phyloP scores from a whole-genome alignment of 257 asterid genomes.

The Gentiana dahurica region DNA sequence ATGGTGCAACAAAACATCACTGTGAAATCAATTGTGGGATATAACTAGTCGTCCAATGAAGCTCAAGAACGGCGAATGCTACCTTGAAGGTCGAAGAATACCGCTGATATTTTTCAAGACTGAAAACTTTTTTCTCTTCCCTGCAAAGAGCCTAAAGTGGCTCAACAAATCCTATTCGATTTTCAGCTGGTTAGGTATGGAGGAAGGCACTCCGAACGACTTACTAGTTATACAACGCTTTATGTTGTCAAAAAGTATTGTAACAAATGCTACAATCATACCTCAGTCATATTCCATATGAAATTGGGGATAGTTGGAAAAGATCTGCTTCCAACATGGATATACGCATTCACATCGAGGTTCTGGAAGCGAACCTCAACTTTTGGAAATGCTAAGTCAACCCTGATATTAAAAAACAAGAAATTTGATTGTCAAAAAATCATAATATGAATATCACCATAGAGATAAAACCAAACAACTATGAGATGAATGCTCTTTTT shows the following conservation, averaged over 20 bases:
- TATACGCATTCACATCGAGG: conserved; percentile 61
- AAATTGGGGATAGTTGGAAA: conserved; percentile 90
- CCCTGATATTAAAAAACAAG: conserved; percentile 31
- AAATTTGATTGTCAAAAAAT: neutral
- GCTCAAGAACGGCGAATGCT: conserved; percentile 2
- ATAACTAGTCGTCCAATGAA: conserved; percentile 8
- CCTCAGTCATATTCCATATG: conserved; percentile 80
- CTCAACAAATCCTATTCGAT: conserved; percentile 55
- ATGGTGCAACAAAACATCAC: conserved; percentile 11
- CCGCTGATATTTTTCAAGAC: conserved; percentile 74
- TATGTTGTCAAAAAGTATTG: too few species aligned
- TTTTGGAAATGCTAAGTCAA: conserved; percentile 80
- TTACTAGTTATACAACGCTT: too few species aligned
- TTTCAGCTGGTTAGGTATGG: neutral
- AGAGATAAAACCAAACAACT: neutral
- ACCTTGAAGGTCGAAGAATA: conserved; percentile 92
- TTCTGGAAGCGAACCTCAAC: conserved; percentile 75
- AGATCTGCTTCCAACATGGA: conserved; percentile 84
- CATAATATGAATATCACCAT: neutral
- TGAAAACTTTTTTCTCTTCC: conserved; percentile 50
- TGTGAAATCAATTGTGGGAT: conserved; percentile 3
- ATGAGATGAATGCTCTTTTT: too few species aligned
- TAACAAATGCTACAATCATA: conserved; percentile 10
- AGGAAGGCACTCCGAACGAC: neutral
- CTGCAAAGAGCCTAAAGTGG: conserved; percentile 49